Conservation (phyloP, 768 basidiomycete genomes). For the Suillus clintonianus region DNA sequence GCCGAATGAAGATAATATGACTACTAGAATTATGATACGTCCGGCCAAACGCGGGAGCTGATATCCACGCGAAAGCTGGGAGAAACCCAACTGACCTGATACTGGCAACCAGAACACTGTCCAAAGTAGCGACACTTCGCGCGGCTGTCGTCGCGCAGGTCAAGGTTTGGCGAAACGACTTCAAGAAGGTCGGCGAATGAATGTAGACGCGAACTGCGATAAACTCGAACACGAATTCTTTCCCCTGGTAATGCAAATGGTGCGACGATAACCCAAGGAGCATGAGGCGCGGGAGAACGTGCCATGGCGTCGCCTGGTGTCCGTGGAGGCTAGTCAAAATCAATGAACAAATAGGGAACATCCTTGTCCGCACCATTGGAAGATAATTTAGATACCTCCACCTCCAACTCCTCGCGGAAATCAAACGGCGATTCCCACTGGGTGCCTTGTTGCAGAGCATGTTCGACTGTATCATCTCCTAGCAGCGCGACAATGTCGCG, state of each 20-base stretch:
- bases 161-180: constrained; percentile 61
- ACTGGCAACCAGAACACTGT: constrained; percentile 90
- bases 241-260: constrained; percentile 89
- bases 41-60: background rate
- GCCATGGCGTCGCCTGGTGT: constrained; percentile 68
- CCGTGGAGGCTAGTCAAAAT: background rate
- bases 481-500: constrained; percentile 70
- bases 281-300: constrained; percentile 43
- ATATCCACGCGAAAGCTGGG: background rate
- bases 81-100: constrained; percentile 57
- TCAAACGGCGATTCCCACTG: constrained; percentile 64
- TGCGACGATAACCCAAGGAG: constrained; percentile 79
- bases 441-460: constrained; percentile 45
- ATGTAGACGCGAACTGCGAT: constrained; percentile 67
- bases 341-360: background rate
- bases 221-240: constrained; percentile 69
- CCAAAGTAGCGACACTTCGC: constrained; percentile 88
- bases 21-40: background rate
- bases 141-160: constrained; percentile 63
- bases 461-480: constrained; percentile 57
- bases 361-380: constrained; percentile 51
- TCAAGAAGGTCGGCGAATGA: constrained; percentile 77
- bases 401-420: constrained; percentile 61
- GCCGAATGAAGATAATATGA: background rate
- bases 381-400: constrained; percentile 65